Base-by-base conservation (phyloP, 140 eudicot species). In the Flaveria floridana region DNA sequence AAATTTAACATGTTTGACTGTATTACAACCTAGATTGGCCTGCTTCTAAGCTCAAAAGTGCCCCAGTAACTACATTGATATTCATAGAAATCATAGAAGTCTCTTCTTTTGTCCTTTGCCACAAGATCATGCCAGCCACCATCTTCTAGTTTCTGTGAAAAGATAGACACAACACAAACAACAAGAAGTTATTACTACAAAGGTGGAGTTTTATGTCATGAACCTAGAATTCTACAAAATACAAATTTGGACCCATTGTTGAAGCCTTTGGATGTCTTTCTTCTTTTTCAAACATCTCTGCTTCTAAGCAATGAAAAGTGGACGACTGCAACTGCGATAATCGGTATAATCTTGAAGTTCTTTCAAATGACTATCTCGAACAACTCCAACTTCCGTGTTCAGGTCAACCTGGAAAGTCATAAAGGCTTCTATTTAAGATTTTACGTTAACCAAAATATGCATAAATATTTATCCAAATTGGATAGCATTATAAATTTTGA, bases 71-170 rank as follows among this genome's bases (percentile, higher is more conserved):
- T n/a, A n/a, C n/a, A n/a, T 21, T 0, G 1, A 21, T 94, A 42
- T 96, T 94, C 97, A 94, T 94, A 84, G 97, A 90, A 71, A 94
- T 94, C 97, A 90, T 94, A n/a, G n/a, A n/a, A 9, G 97, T 94
- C 76, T 94, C 99, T 74, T 94, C 97, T 84, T 94, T 96, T 85
- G 88, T 95, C 97, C 48, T 88, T 94, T 15, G 91, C 56, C 23
- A 88, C 91, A 28, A 90, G 90, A 80, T 90, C 96, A 79, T 88
- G 99, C 99, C 97, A 94, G 21, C 97, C 97, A 76, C 88, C 91
- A 41, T 90, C 96, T 67, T 94, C 99, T 19, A 95, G 89, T 84
- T 90, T 97, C 99, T 90, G 86, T 39, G 21, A 80, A 34, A 26
- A 20, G 8, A 25, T 5, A 13, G 13, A 63, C 42, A 11, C 0